Evolutionary conservation across 2,329 filamentous ascomycete species (phyloP), one percentile per base, ranked within the genome.

Genomic region (Ophiostoma fasciatum): DNA sequence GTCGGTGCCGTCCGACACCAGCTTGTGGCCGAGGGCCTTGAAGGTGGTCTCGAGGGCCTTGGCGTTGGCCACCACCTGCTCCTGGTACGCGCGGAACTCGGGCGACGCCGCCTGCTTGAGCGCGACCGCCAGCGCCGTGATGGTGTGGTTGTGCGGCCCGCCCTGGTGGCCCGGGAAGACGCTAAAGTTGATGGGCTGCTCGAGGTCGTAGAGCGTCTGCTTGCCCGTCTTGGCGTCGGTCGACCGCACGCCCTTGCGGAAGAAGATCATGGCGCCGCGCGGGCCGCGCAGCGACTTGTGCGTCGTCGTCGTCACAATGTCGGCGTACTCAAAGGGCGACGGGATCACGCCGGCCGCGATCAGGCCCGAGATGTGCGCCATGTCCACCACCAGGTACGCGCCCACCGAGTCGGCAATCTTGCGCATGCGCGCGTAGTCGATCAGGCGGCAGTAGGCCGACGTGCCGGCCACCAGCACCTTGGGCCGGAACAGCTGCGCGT

Each of bases 191-290:
- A 98, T 98, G 38, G 85, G 82, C 49, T 78, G 74, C 68, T 98
- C 90, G 23, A 98, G 74, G 53, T 98, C 85, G 59, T 94, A 98
- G 51, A 87, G 66, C 35, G 71, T 79, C 67, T 88, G 74, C 64
- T 94, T 88, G 52, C 85, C 85, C 42, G 81, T 78, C 73, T 94
- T 94, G 61, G 81, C 66, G 56, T 96, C 83, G 37, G 80, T 80
- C 52, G 80, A 84, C 53, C 88, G 82, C 43, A 94, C 78, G 45
- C 90, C 90, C 69, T 93, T 94, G 62, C 90, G 83, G 78, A 87
- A 98, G 75, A 98, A 98, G 66, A 98, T 98, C 90, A 98, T 98
- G 57, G 90, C 90, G 54, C 90, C 90, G 58, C 90, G 84, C 41
- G 90, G 90, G 41, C 90, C 90, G 62, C 90, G 85, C 49, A 98